Conservation (phyloP, 163 green algal species). For the Chlamydomonas reinhardtii region DNA sequence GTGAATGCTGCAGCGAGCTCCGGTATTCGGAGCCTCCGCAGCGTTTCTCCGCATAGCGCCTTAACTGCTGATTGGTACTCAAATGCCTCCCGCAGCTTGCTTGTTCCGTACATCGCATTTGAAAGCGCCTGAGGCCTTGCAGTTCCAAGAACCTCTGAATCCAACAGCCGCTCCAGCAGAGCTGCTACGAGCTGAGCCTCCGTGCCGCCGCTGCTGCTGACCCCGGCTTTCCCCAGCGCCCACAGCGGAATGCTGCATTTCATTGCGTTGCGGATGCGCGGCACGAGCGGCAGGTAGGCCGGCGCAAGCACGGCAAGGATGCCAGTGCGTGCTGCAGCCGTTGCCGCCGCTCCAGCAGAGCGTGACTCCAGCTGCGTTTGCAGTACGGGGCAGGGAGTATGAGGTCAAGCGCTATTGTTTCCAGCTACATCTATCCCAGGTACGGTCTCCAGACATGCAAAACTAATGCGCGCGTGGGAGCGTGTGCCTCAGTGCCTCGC, state of each 20-base stretch:
- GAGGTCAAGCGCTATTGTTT: too few species aligned
- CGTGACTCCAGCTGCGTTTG: too few species aligned
- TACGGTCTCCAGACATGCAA: too few species aligned
- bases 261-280: neutral
- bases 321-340: too few species aligned
- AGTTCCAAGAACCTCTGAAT: too few species aligned
- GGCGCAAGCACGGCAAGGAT: neutral
- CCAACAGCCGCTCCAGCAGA: neutral
- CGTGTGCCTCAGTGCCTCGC: too few species aligned
- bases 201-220: neutral
- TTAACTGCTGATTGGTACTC: too few species aligned
- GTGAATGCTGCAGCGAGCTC: neutral
- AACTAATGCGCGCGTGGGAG: too few species aligned
- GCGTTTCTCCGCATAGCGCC: neutral
- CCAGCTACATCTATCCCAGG: too few species aligned
- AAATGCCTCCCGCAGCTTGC: neutral
- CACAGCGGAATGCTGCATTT: neutral
- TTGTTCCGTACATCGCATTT: neutral
- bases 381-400: too few species aligned
- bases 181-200: neutral
- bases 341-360: too few species aligned
- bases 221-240: neutral
- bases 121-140: neutral
- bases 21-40: too few species aligned
- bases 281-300: neutral